Base-by-base conservation (phyloP, 495 filamentous ascomycete species). In the Aspergillus diversus region DNA sequence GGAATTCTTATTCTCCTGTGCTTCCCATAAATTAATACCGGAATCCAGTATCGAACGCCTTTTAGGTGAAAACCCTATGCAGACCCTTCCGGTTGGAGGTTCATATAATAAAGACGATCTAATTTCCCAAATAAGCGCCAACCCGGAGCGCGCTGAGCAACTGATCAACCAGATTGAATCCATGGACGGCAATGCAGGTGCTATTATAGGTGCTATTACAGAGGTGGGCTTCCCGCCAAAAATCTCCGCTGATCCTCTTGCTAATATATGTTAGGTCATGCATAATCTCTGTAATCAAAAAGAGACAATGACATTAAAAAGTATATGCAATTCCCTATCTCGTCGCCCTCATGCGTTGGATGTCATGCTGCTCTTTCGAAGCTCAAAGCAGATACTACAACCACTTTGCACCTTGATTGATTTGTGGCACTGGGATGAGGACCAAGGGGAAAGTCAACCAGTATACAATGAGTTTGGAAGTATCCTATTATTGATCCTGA, bases 381-480 rank as follows among this genome's bases (percentile, higher is more conserved):
- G 86, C 56, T 83, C 92, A 7, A 83, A 86, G 46, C 85, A 85
- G 37, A 83, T 98, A 17, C 74, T 98, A 4, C 87, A 92, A 58
- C 93, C 95, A 16, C 78, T 99, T 12, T 97, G 93, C 69, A 82
- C 89, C 34, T 75, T 97, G 8, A 77, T 99, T 8, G 92, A 98
- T 74, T 86, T 87, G 51, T 99, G 94, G 95, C 83, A 84, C 16
- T 96, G 94, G 75, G 94, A 97, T 63, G 94, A 96, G 64, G 94
- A 97, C 57, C 92, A 96, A 71, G 81, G 89, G 39, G 95, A 99
- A 71, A 95, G 95, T 67, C 93, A 97, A 70, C 95, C 94, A 0
- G 90, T 97, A 2, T 98, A 98, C 68, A 94, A 98, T 65, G 96
- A 99, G 63, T 99, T 98, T 62, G 92, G 93, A 0, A 90, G 91